Conservation (phyloP, 768 basidiomycete genomes). For the Trametes villosa region DNA sequence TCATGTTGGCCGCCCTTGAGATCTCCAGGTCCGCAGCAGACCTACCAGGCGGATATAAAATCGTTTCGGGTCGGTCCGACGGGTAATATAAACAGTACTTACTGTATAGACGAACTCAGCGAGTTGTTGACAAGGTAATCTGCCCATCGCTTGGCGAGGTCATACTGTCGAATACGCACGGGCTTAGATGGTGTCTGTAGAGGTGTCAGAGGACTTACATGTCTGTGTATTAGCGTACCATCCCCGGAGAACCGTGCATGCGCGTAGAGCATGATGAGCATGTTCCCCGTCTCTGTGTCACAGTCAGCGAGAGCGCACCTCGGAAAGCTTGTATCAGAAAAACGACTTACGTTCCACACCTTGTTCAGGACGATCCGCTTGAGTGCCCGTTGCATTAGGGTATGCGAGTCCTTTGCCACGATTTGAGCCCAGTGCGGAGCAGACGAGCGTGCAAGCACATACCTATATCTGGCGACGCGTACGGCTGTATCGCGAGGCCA, state of each 20-base stretch:
- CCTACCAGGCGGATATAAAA: not conserved
- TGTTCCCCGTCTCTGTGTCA: constrained; percentile 38
- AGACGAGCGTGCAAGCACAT: not conserved
- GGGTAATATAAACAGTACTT: not conserved
- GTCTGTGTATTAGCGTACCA: constrained; percentile 24
- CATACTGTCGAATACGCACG: constrained; percentile 20
- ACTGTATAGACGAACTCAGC: constrained; percentile 12
- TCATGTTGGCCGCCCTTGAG: constrained; percentile 20
- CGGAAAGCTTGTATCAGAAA: no score
- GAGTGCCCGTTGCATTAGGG: constrained; percentile 17
- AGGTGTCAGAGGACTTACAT: not conserved
- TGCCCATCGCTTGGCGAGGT: constrained; percentile 28
- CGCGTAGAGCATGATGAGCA: constrained; percentile 34
- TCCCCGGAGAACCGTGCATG: constrained; percentile 37
- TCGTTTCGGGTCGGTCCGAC: no score
- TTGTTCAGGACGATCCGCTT: not conserved
- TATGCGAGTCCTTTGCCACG: constrained; percentile 2
- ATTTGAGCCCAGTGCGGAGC: not conserved
- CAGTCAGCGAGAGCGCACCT: not conserved
- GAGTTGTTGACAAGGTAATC: constrained; percentile 29
- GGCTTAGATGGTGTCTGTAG: not conserved
- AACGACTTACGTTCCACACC: constrained; percentile 19
- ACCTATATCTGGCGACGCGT: constrained; percentile 36
- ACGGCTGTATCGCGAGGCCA: constrained; percentile 18
- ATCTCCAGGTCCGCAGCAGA: constrained; percentile 14